phyloP scores from a whole-genome alignment of 148 eudicot genomes.

The Fagopyrum homotropicum region DNA sequence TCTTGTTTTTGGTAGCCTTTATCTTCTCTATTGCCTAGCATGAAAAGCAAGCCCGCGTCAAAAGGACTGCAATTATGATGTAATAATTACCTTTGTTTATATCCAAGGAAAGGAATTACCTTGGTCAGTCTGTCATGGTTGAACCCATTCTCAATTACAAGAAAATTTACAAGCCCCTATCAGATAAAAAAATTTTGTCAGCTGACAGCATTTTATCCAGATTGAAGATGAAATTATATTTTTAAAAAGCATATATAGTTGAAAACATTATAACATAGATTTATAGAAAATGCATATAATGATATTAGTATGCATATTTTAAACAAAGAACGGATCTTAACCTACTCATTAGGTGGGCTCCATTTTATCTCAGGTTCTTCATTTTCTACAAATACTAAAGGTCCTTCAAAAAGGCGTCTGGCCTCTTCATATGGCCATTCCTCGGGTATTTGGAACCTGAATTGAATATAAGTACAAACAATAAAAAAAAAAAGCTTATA shows the following conservation, averaged over 20 bases:
- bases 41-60: slow-evolving; percentile 4
- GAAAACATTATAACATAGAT: neutral
- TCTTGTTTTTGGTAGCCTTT: slow-evolving; percentile 88
- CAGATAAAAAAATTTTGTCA: neutral
- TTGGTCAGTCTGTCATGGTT: slow-evolving; percentile 84
- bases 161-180: slow-evolving; percentile 76
- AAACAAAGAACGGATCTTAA: slow-evolving; percentile 15
- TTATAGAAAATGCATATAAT: neutral
- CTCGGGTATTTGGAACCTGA: slow-evolving; percentile 81
- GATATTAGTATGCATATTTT: too few species aligned
- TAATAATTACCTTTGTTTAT: neutral
- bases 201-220: neutral
- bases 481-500: neutral
- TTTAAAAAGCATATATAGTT: neutral
- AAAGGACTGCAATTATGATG: neutral
- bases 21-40: slow-evolving; percentile 88
- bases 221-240: neutral
- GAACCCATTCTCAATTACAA: slow-evolving; percentile 94
- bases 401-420: slow-evolving; percentile 79
- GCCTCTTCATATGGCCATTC: slow-evolving; percentile 98
- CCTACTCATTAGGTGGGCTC: slow-evolving; percentile 95
- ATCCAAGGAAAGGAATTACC: slow-evolving; percentile 23
- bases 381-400: slow-evolving; percentile 53
- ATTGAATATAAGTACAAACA: neutral
- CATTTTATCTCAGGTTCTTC: slow-evolving; percentile 80